Evolutionary conservation across 805 yeast genomes (phyloP).

Genomic region (Ascoidea rubescens): DNA sequence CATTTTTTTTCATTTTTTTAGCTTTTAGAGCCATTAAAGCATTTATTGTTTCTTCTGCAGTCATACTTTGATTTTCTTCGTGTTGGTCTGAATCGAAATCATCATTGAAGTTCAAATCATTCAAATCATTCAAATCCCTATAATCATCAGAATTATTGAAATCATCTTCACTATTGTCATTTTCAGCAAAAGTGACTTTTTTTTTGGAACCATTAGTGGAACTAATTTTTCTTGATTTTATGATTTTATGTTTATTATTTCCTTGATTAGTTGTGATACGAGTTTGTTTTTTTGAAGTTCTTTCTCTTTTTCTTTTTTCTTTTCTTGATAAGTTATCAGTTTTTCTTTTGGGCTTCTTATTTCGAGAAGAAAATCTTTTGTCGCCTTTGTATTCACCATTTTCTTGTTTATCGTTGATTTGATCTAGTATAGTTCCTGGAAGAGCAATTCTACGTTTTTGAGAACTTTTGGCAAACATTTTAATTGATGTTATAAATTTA

Average conservation of each 20-base stretch:
- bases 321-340: neutral
- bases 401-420: neutral
- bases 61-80: constrained; percentile 16
- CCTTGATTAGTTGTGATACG: constrained; percentile 10
- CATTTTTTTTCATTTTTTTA: constrained; percentile 12
- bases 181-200: neutral
- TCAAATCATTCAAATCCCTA: constrained; percentile 1
- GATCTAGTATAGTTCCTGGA: neutral
- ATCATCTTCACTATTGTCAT: neutral
- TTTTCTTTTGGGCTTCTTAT: neutral
- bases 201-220: neutral
- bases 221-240: neutral
- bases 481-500: too few relatives aligned
- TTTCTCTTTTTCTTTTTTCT: neutral
- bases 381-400: neutral
- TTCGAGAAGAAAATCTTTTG: neutral
- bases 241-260: neutral
- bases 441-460: too few relatives aligned
- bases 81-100: constrained; percentile 8
- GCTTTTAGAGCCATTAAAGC: constrained; percentile 18
- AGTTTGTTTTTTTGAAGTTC: neutral
- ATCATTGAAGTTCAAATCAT: constrained; percentile 1
- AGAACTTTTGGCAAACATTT: too few relatives aligned
- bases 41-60: constrained; percentile 23
- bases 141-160: constrained; percentile 2